Evolutionary conservation across 352 stramenopile species (phyloP).

Genomic region (Globisporangium abappressorium): DNA sequence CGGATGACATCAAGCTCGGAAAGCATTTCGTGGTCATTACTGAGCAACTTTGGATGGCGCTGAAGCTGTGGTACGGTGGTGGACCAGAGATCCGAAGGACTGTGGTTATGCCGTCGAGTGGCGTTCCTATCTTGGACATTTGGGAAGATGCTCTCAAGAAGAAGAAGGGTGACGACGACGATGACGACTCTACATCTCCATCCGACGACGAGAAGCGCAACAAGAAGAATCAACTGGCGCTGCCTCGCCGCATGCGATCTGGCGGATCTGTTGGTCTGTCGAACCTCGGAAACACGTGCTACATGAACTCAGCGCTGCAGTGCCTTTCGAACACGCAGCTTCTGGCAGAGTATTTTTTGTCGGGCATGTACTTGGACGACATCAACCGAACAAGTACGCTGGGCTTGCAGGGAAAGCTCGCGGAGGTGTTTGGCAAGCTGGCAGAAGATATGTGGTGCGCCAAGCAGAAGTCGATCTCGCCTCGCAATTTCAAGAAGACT

Average conservation of each 20-base stretch:
- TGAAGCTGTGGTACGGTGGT: constrained; percentile 92
- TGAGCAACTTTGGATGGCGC: constrained; percentile 85
- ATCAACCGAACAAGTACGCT: constrained; percentile 97
- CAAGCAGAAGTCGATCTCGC: constrained; percentile 91
- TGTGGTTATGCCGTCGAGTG: constrained; percentile 67
- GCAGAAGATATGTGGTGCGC: constrained; percentile 95
- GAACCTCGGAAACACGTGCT: constrained; percentile 96
- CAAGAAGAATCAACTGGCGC: constrained; percentile 48
- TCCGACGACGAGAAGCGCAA: constrained; percentile 56
- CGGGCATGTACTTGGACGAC: constrained; percentile 88
- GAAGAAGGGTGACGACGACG: constrained; percentile 50
- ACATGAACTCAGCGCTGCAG: constrained; percentile 94
- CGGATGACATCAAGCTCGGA: constrained; percentile 73
- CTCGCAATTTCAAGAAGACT: constrained; percentile 92
- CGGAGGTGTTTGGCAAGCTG: constrained; percentile 93
- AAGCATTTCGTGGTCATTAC: constrained; percentile 87
- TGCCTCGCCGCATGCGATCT: constrained; percentile 72
- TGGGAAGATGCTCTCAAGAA: constrained; percentile 72
- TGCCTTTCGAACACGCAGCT: constrained; percentile 95
- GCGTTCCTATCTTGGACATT: constrained; percentile 69
- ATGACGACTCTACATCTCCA: constrained; percentile 40
- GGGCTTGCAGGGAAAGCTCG: constrained; percentile 93
- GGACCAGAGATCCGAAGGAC: constrained; percentile 82
- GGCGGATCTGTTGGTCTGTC: constrained; percentile 74
- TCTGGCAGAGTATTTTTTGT: constrained; percentile 96